Percentiles rank a stretch among this genome's conserved stretches.
phyloP scores from a whole-genome alignment of 2,329 filamentous ascomycete genomes.

The Neonectria hederae region DNA sequence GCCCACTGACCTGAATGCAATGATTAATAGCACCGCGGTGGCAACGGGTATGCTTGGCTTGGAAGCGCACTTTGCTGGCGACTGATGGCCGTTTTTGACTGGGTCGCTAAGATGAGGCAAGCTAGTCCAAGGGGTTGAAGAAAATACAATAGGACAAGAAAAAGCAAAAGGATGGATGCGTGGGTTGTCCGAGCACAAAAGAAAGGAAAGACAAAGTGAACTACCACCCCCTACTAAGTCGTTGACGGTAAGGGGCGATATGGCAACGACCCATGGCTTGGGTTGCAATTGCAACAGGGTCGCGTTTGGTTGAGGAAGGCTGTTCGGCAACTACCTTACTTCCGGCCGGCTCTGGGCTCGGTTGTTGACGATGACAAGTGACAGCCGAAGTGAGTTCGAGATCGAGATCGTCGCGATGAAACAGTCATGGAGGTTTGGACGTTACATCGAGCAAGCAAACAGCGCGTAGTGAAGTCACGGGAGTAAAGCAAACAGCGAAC shows the following conservation, averaged over 20 bases:
- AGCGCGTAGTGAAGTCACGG: background rate
- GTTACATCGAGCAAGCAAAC: constrained; percentile 12
- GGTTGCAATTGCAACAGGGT: background rate
- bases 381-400: background rate
- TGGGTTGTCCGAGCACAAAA: background rate
- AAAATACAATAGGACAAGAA: background rate
- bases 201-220: background rate
- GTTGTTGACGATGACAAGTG: constrained; percentile 2
- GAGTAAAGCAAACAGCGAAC: background rate
- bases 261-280: background rate
- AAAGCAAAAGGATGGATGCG: background rate
- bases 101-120: constrained; percentile 19
- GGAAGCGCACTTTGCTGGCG: background rate
- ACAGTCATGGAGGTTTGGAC: constrained; percentile 14
- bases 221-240: background rate
- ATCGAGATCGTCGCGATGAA: constrained; percentile 19
- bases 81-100: constrained; percentile 1
- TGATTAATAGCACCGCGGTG: background rate
- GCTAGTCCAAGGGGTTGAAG: constrained; percentile 13
- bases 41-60: constrained; percentile 3
- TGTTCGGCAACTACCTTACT: background rate
- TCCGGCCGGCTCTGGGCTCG: background rate
- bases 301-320: background rate
- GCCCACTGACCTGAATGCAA: background rate
- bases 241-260: background rate